Conservation (phyloP, 371 early-diverging fungal species). For the Rhizomucor pusillus region DNA sequence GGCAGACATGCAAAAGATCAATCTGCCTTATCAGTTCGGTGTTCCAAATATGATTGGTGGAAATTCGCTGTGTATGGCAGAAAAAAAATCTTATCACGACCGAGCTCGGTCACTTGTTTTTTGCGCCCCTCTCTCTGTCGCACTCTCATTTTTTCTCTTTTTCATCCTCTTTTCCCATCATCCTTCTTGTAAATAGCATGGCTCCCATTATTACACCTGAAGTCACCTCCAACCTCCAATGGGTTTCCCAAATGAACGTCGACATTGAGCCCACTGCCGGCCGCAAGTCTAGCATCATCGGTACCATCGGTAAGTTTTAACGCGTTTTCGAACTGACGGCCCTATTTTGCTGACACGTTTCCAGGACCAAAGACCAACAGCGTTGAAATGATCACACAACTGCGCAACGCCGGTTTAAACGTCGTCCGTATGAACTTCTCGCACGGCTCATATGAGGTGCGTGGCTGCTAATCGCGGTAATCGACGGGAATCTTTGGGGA, state of each 20-base stretch:
- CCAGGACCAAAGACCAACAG: constrained; percentile 70
- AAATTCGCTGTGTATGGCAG: no score
- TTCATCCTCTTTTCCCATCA: constrained; percentile 1
- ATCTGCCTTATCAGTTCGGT: no score
- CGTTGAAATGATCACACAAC: constrained; percentile 77
- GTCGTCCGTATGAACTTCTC: constrained; percentile 95
- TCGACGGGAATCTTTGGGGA: constrained; percentile 10
- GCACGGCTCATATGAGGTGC: constrained; percentile 81
- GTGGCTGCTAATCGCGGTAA: constrained; percentile 2
- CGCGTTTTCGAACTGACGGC: background rate
- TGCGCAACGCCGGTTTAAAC: constrained; percentile 91
- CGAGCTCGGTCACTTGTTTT: no score
- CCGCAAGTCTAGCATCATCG: constrained; percentile 82
- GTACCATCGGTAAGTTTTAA: constrained; percentile 68
- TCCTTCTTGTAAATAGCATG: constrained; percentile 11
- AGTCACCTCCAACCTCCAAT: constrained; percentile 56
- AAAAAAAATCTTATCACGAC: no score
- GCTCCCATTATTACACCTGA: constrained; percentile 7
- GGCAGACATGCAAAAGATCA: no score
- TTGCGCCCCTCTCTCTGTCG: background rate
- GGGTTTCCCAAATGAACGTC: constrained; percentile 71
- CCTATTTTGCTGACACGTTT: background rate
- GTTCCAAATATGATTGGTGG: no score
- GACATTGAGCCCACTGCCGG: constrained; percentile 56
- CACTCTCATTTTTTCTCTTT: background rate